These are phyloP conservation scores for Syzygium grande DNA, from an alignment of 345 rosid genomes.

Conservation along the genomic window DNA sequence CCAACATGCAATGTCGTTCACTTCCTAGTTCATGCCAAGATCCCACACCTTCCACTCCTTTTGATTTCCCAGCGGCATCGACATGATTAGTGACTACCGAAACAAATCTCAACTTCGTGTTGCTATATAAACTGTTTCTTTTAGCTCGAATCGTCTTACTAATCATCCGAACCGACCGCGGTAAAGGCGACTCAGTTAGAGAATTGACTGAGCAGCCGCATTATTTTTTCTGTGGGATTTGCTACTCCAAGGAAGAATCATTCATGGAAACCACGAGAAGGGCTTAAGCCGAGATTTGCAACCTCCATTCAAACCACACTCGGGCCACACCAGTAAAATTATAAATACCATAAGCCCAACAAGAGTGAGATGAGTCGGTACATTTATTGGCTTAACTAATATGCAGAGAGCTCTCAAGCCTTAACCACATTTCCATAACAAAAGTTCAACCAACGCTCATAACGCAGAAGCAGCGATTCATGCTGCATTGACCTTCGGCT, in stretches of 20 bases:
- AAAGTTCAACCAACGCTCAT: not conserved
- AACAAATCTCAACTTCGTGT: too few species aligned
- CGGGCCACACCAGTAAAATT: not conserved
- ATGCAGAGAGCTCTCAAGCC: not conserved
- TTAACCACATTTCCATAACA: not conserved
- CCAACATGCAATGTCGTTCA: not conserved
- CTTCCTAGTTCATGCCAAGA: not conserved
- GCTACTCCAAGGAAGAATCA: not conserved
- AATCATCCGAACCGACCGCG: not conserved
- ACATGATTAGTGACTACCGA: not conserved
- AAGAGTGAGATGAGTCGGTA: not conserved
- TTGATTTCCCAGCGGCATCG: not conserved
- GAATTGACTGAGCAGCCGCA: not conserved
- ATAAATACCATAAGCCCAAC: not conserved
- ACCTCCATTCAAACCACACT: not conserved
- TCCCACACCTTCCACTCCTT: not conserved
- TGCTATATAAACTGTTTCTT: too few species aligned
- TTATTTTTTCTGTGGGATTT: too few species aligned
- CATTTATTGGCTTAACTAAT: not conserved
- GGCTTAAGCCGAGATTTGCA: not conserved
- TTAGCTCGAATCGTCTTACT: too few species aligned
- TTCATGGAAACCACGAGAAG: not conserved
- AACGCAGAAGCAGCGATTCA: not conserved
- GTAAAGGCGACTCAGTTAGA: not conserved
- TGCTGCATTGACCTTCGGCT: conserved; percentile 67